phyloP scores from a whole-genome alignment of 2,329 filamentous ascomycete genomes.

The Xylaria sp. region DNA sequence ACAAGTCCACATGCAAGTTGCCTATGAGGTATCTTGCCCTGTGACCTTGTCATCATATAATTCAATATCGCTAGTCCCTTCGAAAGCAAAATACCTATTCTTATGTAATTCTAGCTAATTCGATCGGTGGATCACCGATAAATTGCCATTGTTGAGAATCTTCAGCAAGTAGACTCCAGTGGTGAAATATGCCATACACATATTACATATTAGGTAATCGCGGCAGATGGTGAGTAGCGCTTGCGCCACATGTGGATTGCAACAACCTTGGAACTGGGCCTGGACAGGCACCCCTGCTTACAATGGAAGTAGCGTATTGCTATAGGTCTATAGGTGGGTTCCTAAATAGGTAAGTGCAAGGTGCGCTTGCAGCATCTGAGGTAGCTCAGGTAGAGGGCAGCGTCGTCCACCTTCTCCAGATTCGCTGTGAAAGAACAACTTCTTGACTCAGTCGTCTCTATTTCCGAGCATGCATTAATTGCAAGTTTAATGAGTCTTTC shows the following conservation, averaged over 20 bases:
- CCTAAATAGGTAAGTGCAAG: background rate
- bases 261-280: background rate
- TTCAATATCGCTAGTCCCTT: background rate
- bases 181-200: background rate
- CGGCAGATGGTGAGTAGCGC: background rate
- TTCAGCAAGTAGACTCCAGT: background rate
- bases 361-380: background rate
- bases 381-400: slow-evolving; percentile 8
- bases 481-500: slow-evolving; percentile 9
- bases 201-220: too few species aligned
- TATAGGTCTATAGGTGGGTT: background rate
- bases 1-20: background rate
- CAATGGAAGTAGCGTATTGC: background rate
- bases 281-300: background rate
- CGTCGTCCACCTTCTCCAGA: background rate
- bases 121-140: background rate
- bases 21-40: background rate
- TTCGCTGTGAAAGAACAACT: background rate
- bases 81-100: too few species aligned
- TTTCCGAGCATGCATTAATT: slow-evolving; percentile 21
- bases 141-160: background rate
- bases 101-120: background rate
- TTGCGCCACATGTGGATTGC: background rate
- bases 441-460: background rate
- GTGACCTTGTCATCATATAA: background rate